A percentile compares a stretch with the other conserved stretches of the same genome.
These are phyloP conservation scores for Pseudocercospora ulei DNA, from an alignment of 2,329 filamentous ascomycete genomes.

Conservation along the genomic window DNA sequence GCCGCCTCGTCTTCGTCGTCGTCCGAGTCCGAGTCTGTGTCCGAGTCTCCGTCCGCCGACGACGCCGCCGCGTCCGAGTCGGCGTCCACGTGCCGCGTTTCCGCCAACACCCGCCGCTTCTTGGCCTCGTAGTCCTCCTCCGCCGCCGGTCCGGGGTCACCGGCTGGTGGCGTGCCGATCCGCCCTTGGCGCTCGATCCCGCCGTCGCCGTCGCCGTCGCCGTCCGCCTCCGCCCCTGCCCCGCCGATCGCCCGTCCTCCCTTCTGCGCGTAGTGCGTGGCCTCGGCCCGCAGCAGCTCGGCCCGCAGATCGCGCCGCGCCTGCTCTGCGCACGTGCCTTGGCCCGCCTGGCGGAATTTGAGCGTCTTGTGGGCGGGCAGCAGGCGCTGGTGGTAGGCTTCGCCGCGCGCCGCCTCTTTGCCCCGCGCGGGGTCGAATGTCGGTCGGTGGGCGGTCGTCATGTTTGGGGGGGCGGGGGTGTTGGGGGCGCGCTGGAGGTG, in stretches of 20 bases:
- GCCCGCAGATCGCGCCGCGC: conserved; percentile 70
- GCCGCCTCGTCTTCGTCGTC: conserved; percentile 72
- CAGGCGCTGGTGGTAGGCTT: conserved; percentile 91
- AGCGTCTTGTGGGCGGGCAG: conserved; percentile 87
- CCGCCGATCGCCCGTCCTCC: conserved; percentile 49
- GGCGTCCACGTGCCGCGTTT: conserved; percentile 79
- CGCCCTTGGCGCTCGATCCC: conserved; percentile 60
- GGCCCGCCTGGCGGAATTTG: conserved; percentile 80
- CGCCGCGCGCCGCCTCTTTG: conserved; percentile 87
- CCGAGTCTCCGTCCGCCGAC: conserved; percentile 26
- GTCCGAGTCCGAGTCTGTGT: conserved; percentile 68
- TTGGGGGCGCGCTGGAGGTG: not conserved
- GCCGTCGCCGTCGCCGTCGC: conserved; percentile 36
- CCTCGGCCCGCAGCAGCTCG: conserved; percentile 81
- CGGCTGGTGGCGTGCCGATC: conserved; percentile 33
- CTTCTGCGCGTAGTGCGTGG: conserved; percentile 76
- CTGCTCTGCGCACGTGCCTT: conserved; percentile 70
- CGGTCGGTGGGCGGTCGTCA: conserved; percentile 60
- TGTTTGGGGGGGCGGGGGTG: conserved; percentile 26
- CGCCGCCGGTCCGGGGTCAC: conserved; percentile 43
- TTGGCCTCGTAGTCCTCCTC: conserved; percentile 64
- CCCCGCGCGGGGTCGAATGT: conserved; percentile 94
- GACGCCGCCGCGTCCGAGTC: conserved; percentile 50
- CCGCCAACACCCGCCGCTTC: conserved; percentile 73
- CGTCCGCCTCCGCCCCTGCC: conserved; percentile 35